Evolutionary conservation across 78 protist species (phyloP).

Genomic region (Bigelowiella natans): DNA sequence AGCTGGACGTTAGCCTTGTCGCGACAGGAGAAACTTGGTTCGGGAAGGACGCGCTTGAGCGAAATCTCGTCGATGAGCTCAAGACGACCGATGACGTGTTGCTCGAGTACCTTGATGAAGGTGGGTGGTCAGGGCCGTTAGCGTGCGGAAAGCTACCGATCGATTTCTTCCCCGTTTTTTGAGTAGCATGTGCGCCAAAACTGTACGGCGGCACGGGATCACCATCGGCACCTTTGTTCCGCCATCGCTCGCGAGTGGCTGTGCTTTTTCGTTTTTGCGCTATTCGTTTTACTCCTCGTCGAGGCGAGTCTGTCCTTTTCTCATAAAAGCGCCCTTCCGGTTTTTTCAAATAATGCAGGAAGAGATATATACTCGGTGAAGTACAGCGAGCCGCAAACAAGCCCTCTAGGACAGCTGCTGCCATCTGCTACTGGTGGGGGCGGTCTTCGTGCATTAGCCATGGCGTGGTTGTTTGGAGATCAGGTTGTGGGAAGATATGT

Average conservation of each 20-base stretch:
- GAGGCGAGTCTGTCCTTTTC: too few species aligned
- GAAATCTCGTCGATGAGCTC: not conserved
- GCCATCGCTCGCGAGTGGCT: too few species aligned
- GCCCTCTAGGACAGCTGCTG: not conserved
- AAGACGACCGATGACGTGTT: not conserved
- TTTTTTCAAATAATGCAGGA: not conserved
- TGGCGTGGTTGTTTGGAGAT: too few species aligned
- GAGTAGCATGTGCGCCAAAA: too few species aligned
- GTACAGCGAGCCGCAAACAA: not conserved
- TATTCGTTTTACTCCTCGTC: too few species aligned
- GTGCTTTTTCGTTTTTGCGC: too few species aligned
- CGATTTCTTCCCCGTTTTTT: not conserved
- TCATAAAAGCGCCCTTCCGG: not conserved
- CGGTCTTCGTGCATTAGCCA: too few species aligned
- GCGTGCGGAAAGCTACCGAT: not conserved
- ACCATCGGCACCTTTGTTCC: too few species aligned
- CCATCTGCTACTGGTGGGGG: too few species aligned
- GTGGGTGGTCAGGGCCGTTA: not conserved
- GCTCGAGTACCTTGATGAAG: not conserved
- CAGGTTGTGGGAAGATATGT: too few species aligned
- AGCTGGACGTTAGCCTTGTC: slow-evolving; percentile 12
- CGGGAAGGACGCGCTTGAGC: too few species aligned
- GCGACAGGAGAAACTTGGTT: slow-evolving; percentile 44
- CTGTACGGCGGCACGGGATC: too few species aligned
- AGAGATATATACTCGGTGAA: not conserved